A percentile compares a stretch with the other conserved stretches of the same genome.
Evolutionary conservation across 139 green algal genomes (phyloP).

Genomic region (Chlamydomonas sp.): DNA sequence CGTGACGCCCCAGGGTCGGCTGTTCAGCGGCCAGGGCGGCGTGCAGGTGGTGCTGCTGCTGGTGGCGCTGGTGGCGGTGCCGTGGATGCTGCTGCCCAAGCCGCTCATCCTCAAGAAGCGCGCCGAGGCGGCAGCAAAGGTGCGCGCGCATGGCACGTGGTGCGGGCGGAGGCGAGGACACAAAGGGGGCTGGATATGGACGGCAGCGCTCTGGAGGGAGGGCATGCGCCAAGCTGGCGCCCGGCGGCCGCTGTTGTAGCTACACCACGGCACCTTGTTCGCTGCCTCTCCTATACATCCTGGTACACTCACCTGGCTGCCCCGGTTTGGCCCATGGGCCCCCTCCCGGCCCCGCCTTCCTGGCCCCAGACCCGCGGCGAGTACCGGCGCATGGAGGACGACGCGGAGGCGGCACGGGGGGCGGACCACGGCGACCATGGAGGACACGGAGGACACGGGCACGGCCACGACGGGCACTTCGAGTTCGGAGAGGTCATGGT

Average conservation of each 20-base stretch:
- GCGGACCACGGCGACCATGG: background rate
- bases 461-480: conserved; percentile 74
- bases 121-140: conserved; percentile 61
- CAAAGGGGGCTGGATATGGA: no score
- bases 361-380: conserved; percentile 2
- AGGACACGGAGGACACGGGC: conserved; percentile 6
- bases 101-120: conserved; percentile 93
- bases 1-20: conserved; percentile 27
- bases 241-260: no score
- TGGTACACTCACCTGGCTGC: background rate
- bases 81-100: conserved; percentile 98
- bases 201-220: no score
- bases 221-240: no score
- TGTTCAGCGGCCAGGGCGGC: conserved; percentile 69
- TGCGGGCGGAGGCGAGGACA: no score
- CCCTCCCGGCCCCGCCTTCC: background rate
- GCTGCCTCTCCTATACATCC: no score
- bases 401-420: background rate
- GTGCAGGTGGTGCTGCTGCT: conserved; percentile 91
- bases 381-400: conserved; percentile 20
- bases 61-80: conserved; percentile 84
- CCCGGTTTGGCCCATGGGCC: background rate
- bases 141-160: background rate
- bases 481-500: conserved; percentile 87
- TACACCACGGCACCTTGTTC: no score